phyloP scores from a whole-genome alignment of 2,329 filamentous ascomycete species.

The Setomelanomma holmii region DNA sequence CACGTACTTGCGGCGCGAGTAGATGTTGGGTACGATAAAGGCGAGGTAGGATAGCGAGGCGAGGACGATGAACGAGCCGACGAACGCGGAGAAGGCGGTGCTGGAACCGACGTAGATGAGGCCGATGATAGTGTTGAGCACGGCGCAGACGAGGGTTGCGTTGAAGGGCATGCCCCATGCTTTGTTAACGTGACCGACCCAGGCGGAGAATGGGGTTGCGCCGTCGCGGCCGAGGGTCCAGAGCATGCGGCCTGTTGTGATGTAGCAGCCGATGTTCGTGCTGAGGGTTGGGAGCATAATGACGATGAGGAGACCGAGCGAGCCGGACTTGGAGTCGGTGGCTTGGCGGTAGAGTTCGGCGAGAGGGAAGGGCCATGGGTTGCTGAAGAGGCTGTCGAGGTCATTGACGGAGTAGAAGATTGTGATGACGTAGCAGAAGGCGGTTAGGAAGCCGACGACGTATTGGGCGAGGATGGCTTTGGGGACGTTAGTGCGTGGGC shows the following conservation, averaged over 20 bases:
- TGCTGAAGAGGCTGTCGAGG: conserved; percentile 61
- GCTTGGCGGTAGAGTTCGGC: conserved; percentile 68
- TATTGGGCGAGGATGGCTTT: conserved; percentile 51
- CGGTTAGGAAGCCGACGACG: conserved; percentile 45
- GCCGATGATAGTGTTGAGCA: conserved; percentile 64
- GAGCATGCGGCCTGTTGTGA: conserved; percentile 67
- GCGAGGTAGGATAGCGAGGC: conserved; percentile 66
- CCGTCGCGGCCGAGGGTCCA: conserved; percentile 68
- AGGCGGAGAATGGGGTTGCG: conserved; percentile 61
- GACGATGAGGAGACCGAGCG: conserved; percentile 57
- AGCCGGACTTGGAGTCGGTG: conserved; percentile 49
- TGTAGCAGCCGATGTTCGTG: conserved; percentile 63
- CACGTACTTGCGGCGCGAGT: conserved; percentile 52
- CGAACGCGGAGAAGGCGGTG: conserved; percentile 72
- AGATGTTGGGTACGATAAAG: conserved; percentile 63
- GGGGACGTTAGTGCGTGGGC: conserved; percentile 49
- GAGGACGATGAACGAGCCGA: conserved; percentile 66
- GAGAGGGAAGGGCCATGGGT: conserved; percentile 65
- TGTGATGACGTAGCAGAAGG: conserved; percentile 47
- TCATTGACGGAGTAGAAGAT: conserved; percentile 66
- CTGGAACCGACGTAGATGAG: conserved; percentile 70
- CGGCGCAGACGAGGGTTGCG: conserved; percentile 60
- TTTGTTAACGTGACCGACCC: conserved; percentile 57
- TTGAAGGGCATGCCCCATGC: conserved; percentile 61
- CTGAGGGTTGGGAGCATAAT: conserved; percentile 61